Evolutionary conservation across 2,329 filamentous ascomycete species (phyloP).

Genomic region (Spiromastix sp.): DNA sequence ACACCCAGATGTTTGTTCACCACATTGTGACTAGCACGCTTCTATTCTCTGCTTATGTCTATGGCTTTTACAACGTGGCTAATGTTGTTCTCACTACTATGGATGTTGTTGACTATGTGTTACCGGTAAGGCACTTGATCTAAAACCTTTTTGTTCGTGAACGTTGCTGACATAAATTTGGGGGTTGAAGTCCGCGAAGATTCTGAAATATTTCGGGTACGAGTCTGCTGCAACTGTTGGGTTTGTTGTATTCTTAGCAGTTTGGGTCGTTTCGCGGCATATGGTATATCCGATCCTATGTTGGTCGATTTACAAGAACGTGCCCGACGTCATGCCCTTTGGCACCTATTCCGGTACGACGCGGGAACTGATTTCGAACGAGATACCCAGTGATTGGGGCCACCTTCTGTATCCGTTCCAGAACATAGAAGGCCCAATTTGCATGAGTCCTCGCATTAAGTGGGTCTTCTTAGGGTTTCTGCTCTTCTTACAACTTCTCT

Average conservation of each 20-base stretch:
- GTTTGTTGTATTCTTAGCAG: slow-evolving; percentile 76
- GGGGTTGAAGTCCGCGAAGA: slow-evolving; percentile 63
- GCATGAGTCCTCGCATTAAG: slow-evolving; percentile 65
- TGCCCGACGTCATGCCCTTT: slow-evolving; percentile 50
- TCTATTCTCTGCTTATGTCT: slow-evolving; percentile 72
- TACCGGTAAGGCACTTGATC: slow-evolving; percentile 54
- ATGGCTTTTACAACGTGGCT: slow-evolving; percentile 77
- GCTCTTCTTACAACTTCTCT: slow-evolving; percentile 67
- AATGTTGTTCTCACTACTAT: slow-evolving; percentile 84
- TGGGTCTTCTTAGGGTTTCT: slow-evolving; percentile 69
- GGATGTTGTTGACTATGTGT: slow-evolving; percentile 82
- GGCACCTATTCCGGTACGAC: slow-evolving; percentile 58
- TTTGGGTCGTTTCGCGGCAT: slow-evolving; percentile 78
- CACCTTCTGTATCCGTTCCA: slow-evolving; percentile 67
- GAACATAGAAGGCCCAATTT: slow-evolving; percentile 62
- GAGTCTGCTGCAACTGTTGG: slow-evolving; percentile 66
- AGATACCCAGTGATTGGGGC: slow-evolving; percentile 35
- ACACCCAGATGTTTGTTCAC: slow-evolving; percentile 91
- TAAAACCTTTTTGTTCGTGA: not conserved
- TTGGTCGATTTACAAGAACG: slow-evolving; percentile 67
- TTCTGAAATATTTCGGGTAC: slow-evolving; percentile 79
- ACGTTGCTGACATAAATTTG: slow-evolving; percentile 1
- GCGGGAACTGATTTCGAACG: slow-evolving; percentile 19
- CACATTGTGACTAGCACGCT: slow-evolving; percentile 82
- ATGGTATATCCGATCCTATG: slow-evolving; percentile 67